Conservation (phyloP, 164 flowering plant species). For the Akebia trifoliata region DNA sequence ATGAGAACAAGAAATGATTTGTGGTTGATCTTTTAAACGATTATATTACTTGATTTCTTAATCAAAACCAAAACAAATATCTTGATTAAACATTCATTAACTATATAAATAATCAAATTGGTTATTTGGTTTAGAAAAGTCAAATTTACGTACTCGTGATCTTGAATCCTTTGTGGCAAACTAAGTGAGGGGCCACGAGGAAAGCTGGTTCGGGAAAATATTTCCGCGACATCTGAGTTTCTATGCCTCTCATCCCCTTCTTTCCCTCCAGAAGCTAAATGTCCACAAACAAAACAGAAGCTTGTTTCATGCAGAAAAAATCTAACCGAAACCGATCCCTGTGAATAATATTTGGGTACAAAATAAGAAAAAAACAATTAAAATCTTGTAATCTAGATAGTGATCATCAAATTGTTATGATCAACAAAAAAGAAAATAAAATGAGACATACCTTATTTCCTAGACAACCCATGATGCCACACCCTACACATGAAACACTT, state of each 20-base stretch:
- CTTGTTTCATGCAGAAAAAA: conserved; percentile 59
- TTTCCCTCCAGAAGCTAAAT: conserved; percentile 70
- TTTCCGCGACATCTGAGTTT: conserved; percentile 50
- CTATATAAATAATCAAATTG: background rate
- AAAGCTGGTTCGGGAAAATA: conserved; percentile 49
- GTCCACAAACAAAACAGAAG: conserved; percentile 79
- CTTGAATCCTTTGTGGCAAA: conserved; percentile 54
- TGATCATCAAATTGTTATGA: too few species aligned
- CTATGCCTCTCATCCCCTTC: conserved; percentile 50
- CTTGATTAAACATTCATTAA: background rate
- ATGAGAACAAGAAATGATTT: too few species aligned
- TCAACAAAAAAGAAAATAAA: too few species aligned
- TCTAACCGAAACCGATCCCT: conserved; percentile 75
- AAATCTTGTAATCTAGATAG: too few species aligned
- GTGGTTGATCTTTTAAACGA: too few species aligned
- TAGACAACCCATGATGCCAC: conserved; percentile 78
- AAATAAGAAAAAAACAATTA: background rate
- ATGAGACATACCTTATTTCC: conserved; percentile 60
- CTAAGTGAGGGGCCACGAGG: conserved; percentile 42
- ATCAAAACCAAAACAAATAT: background rate
- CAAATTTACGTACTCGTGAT: conserved; percentile 56
- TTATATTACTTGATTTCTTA: too few species aligned
- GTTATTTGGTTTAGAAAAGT: background rate
- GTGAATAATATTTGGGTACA: conserved; percentile 10
- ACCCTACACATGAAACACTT: conserved; percentile 65